Conservation (phyloP, 805 yeast species). For the Candida ficus region DNA sequence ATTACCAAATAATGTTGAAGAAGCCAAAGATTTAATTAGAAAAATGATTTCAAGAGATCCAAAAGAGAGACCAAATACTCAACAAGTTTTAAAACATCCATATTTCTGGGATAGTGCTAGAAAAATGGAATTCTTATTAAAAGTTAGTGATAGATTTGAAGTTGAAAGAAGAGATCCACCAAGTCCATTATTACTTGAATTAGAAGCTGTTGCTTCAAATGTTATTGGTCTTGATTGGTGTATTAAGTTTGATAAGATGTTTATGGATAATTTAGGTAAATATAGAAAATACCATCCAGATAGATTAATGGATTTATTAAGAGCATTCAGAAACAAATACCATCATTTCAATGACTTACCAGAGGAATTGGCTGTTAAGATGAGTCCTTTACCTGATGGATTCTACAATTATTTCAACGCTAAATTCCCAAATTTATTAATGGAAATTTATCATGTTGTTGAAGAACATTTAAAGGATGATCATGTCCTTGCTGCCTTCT, state of each 20-base stretch:
- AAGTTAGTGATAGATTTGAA: constrained; percentile 89
- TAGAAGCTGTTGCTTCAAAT: constrained; percentile 47
- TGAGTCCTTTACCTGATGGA: constrained; percentile 82
- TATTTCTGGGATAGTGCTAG: constrained; percentile 75
- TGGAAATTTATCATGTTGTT: constrained; percentile 67
- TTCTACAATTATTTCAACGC: constrained; percentile 71
- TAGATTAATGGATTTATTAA: constrained; percentile 74
- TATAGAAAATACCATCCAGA: constrained; percentile 82
- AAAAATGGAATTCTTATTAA: constrained; percentile 77
- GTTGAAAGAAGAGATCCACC: constrained; percentile 79
- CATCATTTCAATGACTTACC: constrained; percentile 95
- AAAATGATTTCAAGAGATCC: constrained; percentile 74
- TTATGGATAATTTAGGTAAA: constrained; percentile 81
- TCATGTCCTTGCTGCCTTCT: constrained; percentile 47
- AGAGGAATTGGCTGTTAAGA: constrained; percentile 48
- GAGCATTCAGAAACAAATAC: constrained; percentile 89
- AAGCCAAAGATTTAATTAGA: constrained; percentile 67
- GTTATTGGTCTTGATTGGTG: constrained; percentile 78
- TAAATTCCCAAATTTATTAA: constrained; percentile 73
- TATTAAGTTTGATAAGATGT: constrained; percentile 57
- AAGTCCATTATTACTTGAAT: constrained; percentile 45
- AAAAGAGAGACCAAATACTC: constrained; percentile 62
- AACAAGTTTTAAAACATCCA: constrained; percentile 72
- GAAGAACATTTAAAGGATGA: constrained; percentile 56
- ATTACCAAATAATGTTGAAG: constrained; percentile 40